phyloP scores from a whole-genome alignment of 371 early-diverging fungal species.

The Fennellomyces sp. region DNA sequence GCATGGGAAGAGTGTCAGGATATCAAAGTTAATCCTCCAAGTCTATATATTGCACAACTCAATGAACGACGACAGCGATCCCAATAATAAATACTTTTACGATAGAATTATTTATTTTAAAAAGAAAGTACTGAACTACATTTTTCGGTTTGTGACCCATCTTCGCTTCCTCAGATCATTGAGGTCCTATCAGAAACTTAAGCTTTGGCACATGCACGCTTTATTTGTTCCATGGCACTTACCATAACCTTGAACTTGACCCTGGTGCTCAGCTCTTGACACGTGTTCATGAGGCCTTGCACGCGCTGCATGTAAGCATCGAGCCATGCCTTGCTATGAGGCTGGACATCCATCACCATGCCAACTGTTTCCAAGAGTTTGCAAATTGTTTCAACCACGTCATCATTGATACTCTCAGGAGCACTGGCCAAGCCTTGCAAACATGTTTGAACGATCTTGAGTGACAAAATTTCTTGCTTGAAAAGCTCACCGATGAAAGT shows the following conservation, averaged over 20 bases:
- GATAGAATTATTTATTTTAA: too few relatives aligned
- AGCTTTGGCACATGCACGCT: too few relatives aligned
- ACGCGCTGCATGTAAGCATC: slow-evolving; percentile 83
- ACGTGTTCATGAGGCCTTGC: slow-evolving; percentile 68
- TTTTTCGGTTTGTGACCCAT: too few relatives aligned
- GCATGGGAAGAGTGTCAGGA: slow-evolving; percentile 48
- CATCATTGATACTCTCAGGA: slow-evolving; percentile 84
- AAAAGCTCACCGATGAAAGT: slow-evolving; percentile 95
- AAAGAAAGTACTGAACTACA: too few relatives aligned
- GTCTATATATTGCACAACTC: slow-evolving; percentile 47
- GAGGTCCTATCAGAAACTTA: too few relatives aligned
- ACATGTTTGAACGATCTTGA: slow-evolving; percentile 90
- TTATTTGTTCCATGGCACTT: too few relatives aligned
- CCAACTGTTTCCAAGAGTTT: slow-evolving; percentile 91
- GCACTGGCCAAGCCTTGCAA: slow-evolving; percentile 73
- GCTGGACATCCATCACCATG: slow-evolving; percentile 52
- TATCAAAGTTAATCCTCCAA: slow-evolving; percentile 42
- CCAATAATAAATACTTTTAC: too few relatives aligned
- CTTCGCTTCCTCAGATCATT: too few relatives aligned
- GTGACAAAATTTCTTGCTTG: slow-evolving; percentile 83
- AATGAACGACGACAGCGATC: slow-evolving; percentile 19
- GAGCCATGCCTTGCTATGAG: slow-evolving; percentile 56
- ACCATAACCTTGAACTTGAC: slow-evolving; percentile 89
- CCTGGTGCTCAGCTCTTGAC: slow-evolving; percentile 73
- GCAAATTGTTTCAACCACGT: slow-evolving; percentile 91